Conservation (phyloP, 208 protist species). For the Porcisia hertigi region DNA sequence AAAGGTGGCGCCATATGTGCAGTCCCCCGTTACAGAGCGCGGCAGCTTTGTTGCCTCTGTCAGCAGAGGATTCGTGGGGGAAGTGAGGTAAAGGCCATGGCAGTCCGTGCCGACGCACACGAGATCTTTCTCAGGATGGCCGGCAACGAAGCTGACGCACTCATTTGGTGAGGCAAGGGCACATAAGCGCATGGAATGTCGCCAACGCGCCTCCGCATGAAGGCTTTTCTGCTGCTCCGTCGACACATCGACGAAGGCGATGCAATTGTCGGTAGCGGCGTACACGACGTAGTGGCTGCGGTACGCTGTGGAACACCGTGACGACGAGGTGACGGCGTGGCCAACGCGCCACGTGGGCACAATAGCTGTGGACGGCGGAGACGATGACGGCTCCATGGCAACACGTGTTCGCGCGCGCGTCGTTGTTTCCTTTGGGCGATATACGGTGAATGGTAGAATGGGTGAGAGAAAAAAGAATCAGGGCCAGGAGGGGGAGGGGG, state of each 20-base stretch:
- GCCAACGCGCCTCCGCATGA: slow-evolving; percentile 4
- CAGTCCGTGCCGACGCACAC: slow-evolving; percentile 68
- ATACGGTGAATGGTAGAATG: neutral
- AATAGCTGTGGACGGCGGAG: neutral
- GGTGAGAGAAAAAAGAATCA: neutral
- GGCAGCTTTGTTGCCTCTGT: slow-evolving; percentile 48
- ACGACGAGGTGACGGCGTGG: slow-evolving; percentile 23
- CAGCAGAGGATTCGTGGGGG: slow-evolving; percentile 43
- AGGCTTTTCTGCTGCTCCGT: neutral
- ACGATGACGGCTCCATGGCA: neutral
- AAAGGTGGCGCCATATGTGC: slow-evolving; percentile 62
- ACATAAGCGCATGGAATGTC: slow-evolving; percentile 26
- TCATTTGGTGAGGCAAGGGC: slow-evolving; percentile 25
- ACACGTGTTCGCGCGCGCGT: neutral
- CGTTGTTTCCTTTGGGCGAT: neutral
- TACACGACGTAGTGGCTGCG: slow-evolving; percentile 28
- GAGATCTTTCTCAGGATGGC: slow-evolving; percentile 56
- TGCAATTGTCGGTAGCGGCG: slow-evolving; percentile 15
- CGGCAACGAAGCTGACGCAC: slow-evolving; percentile 49
- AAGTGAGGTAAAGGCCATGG: slow-evolving; percentile 74
- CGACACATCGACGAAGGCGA: slow-evolving; percentile 20
- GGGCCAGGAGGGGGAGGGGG: neutral
- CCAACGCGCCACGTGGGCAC: slow-evolving; percentile 21
- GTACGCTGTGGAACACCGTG: slow-evolving; percentile 24
- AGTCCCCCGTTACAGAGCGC: slow-evolving; percentile 52